Evolutionary conservation across 169 alveolate genomes (phyloP).

Genomic region (Plasmodium knowlesi): DNA sequence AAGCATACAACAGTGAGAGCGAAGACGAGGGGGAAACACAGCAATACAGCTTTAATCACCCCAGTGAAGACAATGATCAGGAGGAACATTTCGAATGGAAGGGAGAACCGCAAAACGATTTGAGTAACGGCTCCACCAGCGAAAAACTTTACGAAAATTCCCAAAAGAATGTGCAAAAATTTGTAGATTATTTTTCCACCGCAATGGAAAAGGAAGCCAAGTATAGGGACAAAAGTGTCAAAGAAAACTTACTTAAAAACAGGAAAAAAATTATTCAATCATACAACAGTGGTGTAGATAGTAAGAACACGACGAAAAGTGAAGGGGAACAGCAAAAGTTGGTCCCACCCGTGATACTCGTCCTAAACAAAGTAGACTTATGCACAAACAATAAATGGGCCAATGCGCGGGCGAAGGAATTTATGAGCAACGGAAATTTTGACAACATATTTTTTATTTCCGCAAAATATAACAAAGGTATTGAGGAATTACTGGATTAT

Average conservation of each 20-base stretch:
- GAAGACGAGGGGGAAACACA: constrained; percentile 3
- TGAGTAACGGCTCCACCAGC: background rate
- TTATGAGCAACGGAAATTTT: constrained; percentile 87
- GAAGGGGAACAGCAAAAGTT: constrained; percentile 8
- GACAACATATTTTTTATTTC: constrained; percentile 84
- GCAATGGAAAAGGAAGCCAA: constrained; percentile 36
- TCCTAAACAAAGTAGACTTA: constrained; percentile 83
- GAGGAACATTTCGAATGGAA: background rate
- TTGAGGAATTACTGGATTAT: constrained; percentile 79
- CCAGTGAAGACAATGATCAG: background rate
- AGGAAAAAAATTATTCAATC: constrained; percentile 62
- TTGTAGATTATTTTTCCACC: constrained; percentile 32
- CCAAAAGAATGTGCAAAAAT: background rate
- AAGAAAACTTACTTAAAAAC: constrained; percentile 54
- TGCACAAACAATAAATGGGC: constrained; percentile 84
- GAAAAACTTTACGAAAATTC: background rate
- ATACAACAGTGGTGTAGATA: background rate
- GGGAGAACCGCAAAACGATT: background rate
- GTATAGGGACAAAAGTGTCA: constrained; percentile 64
- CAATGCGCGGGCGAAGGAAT: constrained; percentile 80
- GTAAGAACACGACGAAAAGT: background rate
- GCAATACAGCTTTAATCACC: background rate
- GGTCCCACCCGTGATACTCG: constrained; percentile 82
- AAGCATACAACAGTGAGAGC: constrained; percentile 57
- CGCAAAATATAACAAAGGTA: constrained; percentile 87